A percentile compares a stretch with the other conserved stretches of the same genome.
Evolutionary conservation across 78 protist genomes (phyloP).

Genomic region (Dictyostelium firmibasis): DNA sequence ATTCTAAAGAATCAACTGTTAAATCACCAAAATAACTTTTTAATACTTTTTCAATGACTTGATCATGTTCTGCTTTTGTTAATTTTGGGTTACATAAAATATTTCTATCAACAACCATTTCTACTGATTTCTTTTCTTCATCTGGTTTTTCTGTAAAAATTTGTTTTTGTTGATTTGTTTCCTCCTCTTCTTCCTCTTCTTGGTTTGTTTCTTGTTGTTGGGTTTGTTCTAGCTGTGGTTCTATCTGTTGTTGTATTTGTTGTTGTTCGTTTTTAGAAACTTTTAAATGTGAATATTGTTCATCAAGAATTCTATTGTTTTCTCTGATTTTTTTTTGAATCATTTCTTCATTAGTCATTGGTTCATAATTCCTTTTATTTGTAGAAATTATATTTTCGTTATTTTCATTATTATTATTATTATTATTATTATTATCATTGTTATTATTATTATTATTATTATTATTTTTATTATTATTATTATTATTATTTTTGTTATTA

Average conservation of each 20-base stretch:
- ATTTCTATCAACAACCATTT: not conserved
- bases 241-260: not conserved
- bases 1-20: not conserved
- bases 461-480: not conserved
- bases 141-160: not conserved
- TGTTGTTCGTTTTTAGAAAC: not conserved
- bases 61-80: not conserved
- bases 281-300: not conserved
- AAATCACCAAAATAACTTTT: not conserved
- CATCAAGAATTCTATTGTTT: not conserved
- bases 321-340: not conserved
- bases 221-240: not conserved
- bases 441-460: not conserved
- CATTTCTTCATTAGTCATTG: not conserved
- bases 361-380: not conserved
- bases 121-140: not conserved
- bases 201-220: not conserved
- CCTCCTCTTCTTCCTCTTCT: not conserved
- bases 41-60: not conserved
- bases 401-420: not conserved
- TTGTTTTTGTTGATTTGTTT: not conserved
- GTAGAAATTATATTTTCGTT: not conserved
- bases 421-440: constrained; percentile 1
- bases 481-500: not conserved
- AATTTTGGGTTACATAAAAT: not conserved